Conservation (phyloP, 495 filamentous ascomycete genomes). For the Penicillium silybi region DNA sequence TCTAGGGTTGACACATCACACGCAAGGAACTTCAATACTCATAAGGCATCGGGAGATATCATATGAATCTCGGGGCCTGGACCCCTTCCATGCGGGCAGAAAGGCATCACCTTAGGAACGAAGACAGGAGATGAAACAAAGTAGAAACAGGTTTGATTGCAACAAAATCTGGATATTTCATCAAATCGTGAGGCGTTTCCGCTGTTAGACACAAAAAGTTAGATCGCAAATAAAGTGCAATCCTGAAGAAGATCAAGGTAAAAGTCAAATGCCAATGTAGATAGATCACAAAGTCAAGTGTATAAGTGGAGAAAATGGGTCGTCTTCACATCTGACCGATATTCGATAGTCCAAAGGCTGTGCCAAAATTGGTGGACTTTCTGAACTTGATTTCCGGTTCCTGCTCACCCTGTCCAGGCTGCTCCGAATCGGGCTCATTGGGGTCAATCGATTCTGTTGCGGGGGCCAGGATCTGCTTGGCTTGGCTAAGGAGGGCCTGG, state of each 20-base stretch:
- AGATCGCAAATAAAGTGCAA: slow-evolving; percentile 2
- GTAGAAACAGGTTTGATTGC: slow-evolving; percentile 5
- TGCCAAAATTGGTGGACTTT: slow-evolving; percentile 59
- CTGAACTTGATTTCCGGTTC: slow-evolving; percentile 58
- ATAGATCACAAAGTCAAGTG: slow-evolving; percentile 10
- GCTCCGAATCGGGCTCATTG: slow-evolving; percentile 26
- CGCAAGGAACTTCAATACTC: slow-evolving; percentile 24
- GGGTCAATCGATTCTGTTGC: slow-evolving; percentile 16
- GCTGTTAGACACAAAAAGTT: slow-evolving; percentile 2
- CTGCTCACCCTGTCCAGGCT: slow-evolving; percentile 34
- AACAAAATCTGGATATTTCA: slow-evolving; percentile 20
- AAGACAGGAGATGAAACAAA: slow-evolving; percentile 1
- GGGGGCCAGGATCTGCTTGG: slow-evolving; percentile 25
- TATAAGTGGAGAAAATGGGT: slow-evolving; percentile 2
- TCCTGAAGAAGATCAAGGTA: neutral
- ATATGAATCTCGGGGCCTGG: slow-evolving; percentile 3
- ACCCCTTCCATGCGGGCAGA: neutral
- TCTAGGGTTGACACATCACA: slow-evolving; percentile 15
- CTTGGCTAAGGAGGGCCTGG: slow-evolving; percentile 15
- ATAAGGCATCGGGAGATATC: neutral
- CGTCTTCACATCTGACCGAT: slow-evolving; percentile 14
- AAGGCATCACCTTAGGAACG: slow-evolving; percentile 3
- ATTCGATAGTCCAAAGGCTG: slow-evolving; percentile 38
- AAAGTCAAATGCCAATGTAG: slow-evolving; percentile 7
- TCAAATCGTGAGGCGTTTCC: slow-evolving; percentile 21